Evolutionary conservation across 768 basidiomycete species (phyloP), one percentile per base, ranked within the genome.

Genomic region (Naganishia randhawae): DNA sequence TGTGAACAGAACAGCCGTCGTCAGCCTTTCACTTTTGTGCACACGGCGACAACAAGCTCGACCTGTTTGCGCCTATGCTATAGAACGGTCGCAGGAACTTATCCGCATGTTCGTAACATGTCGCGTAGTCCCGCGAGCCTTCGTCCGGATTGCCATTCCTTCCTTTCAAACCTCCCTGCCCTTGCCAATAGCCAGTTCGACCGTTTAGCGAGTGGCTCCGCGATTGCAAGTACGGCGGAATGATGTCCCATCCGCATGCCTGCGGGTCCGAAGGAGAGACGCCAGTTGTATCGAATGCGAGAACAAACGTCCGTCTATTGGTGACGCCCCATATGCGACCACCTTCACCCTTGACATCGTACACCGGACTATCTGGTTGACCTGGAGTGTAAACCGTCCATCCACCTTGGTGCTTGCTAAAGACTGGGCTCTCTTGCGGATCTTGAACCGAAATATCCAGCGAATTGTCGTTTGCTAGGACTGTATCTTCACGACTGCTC

Each of bases 51-150:
- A 48, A 22, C 11, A 48, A 4, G 19, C 25, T 48, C 19, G 45
- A 22, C n/a, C 45, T 48, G 45, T 17, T 74, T 82, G 6, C 76
- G 76, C 0, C 72, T 77, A 22, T 80, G 83, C 57, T 61, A 41
- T 61, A 61, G 27, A 61, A 61, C 39, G 57, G 57, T 8, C 33
- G 2, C 39, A 61, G 29, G 35, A 14, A n/a, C 37, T 17, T 39
- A 37, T 41, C 37, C 33, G 35, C 57, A 42, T 61, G 57, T 25
- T 61, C 57, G 27, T 61, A 61, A 61, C 57, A 61, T 25, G 57
- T 61, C 25, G 57, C 57, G 33, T 61, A 61, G 39, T 61, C 39
- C 57, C 57, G 39, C 25, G 22, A n/a, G 22, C 22, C 10, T n/a
- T 37, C 54, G 1, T 55, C 54, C 2, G 9, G 37, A n/a, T 61